Conservation (phyloP, 495 filamentous ascomycete genomes). For the Tuber borchii region DNA sequence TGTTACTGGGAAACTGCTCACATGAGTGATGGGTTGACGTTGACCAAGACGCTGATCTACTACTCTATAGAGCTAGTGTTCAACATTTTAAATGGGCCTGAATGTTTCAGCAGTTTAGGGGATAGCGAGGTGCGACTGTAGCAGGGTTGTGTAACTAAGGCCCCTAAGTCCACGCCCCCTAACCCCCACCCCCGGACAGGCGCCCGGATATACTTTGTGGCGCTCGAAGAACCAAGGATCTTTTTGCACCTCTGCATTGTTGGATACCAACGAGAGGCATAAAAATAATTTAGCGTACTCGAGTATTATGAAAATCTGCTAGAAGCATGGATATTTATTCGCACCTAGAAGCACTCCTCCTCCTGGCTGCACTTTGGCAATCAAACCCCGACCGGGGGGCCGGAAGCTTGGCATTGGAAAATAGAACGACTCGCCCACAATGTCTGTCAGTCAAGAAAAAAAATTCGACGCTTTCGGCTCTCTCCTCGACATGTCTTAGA, state of each 20-base stretch:
- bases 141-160: background rate
- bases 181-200: background rate
- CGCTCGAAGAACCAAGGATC: background rate
- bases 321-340: background rate
- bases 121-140: background rate
- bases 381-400: background rate
- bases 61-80: background rate
- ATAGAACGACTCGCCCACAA: background rate
- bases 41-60: background rate
- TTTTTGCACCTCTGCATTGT: background rate
- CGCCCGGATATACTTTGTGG: background rate
- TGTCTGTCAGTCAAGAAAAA: background rate
- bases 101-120: background rate
- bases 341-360: background rate
- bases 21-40: background rate
- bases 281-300: background rate
- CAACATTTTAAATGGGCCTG: background rate
- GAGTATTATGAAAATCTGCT: background rate
- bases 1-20: background rate
- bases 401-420: background rate
- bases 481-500: background rate
- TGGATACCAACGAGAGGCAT: background rate
- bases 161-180: background rate
- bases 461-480: background rate
- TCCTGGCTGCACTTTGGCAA: background rate